Base-by-base conservation (phyloP, 768 basidiomycete genomes). In the Naganishia vaughanmartiniae region DNA sequence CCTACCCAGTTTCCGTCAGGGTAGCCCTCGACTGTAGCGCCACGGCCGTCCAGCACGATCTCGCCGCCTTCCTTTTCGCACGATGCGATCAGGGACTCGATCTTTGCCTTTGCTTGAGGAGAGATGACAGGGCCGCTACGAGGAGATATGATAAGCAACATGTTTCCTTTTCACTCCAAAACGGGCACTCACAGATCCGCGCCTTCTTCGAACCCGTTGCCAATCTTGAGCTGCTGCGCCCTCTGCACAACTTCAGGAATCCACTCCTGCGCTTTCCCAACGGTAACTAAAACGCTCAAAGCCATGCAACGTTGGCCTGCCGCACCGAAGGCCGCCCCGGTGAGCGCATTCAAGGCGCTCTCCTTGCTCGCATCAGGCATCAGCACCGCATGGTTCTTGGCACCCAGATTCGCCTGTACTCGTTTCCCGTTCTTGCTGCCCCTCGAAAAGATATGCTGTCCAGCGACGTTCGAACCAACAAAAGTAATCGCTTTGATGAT, bases 311-410 rank as follows among this genome's bases (percentile, higher is more conserved):
- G 87, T 80, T 98, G 95, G 15, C 95, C 95, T 34, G 95, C 95
- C 73, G 95, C 95, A 46, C 94, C 94, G 74, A 96, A 97, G 5
- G 93, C 94, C 51, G 94, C 93, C 17, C 94, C 94, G 63, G 92
- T 84, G 65, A 97, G 88, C 0, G 93, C 92, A 82, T 97, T 97
- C 45, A 98, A 82, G 14, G 93, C 88, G 31, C 91, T 84, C 75
- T 96, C 94, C 81, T 89, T 91, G 83, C 95, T 98, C 26, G 93
- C 93, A 81, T 96, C 93, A 24, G 92, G 90, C 91, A 95, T 93
- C 74, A 95, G 80, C 17, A 95, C 86, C 21, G 89, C 92, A 81
- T 95, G 93, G 76, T 95, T 98, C 84, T 99, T 99, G 33, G 95
- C 95, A n/a, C 95, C 95, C 81, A 98, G 82, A 75, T 90, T 90